Conservation (phyloP, 1,284 basidiomycete species). For the Golubevia sp. region DNA sequence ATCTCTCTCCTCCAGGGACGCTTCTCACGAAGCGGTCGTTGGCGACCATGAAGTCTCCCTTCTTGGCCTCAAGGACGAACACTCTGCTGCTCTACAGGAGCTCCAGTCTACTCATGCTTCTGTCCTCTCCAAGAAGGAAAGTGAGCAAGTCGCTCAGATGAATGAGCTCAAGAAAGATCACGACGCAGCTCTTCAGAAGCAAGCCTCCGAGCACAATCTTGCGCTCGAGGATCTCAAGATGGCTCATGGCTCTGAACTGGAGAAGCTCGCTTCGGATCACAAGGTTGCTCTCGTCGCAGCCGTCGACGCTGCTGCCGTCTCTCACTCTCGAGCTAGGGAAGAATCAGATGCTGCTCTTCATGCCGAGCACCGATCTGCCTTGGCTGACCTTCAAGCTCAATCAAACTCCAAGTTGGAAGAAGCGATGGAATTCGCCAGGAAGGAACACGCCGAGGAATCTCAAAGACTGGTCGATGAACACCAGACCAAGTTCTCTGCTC, state of each 20-base stretch:
- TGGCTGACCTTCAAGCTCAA: neutral
- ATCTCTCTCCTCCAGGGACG: slow-evolving; percentile 20
- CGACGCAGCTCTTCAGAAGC: neutral
- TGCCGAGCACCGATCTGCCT: neutral
- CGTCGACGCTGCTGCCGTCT: slow-evolving; percentile 6
- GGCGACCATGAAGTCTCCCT: slow-evolving; percentile 8
- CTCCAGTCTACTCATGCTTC: slow-evolving; percentile 3
- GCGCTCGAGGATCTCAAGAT: neutral
- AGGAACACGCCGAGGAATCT: slow-evolving; percentile 8
- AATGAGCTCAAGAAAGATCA: neutral
- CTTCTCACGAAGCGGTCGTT: slow-evolving; percentile 13
- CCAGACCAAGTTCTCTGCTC: neutral
- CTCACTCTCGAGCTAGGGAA: slow-evolving; percentile 8
- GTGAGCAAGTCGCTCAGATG: neutral
- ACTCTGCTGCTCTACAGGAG: neutral
- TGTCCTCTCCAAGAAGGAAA: slow-evolving; percentile 1
- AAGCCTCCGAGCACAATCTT: neutral
- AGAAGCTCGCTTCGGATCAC: neutral
- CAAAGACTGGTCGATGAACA: slow-evolving; percentile 7
- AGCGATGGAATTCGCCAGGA: neutral
- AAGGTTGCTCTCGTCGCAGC: neutral
- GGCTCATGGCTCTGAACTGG: neutral
- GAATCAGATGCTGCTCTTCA: neutral
- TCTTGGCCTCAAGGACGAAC: neutral
- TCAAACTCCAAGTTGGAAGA: neutral